A percentile compares a stretch with the other conserved stretches of the same genome.
These are phyloP conservation scores for Puccinia polysora DNA, from an alignment of 1,284 basidiomycete species.

Conservation along the genomic window DNA sequence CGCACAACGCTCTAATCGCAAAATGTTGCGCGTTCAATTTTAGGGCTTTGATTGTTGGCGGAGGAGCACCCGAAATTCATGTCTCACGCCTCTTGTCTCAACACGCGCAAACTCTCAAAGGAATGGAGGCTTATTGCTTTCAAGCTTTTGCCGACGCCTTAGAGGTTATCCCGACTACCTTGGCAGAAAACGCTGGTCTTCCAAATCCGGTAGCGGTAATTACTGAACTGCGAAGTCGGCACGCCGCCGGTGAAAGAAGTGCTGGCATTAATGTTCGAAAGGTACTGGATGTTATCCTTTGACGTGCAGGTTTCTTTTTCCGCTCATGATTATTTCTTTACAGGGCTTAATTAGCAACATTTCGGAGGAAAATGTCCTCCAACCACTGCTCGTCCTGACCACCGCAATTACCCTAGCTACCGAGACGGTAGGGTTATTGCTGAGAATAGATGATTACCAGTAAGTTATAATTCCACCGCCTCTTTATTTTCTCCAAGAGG, in stretches of 20 bases:
- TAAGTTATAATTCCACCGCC: conserved; percentile 46
- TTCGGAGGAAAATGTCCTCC: conserved; percentile 92
- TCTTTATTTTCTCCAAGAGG: conserved; percentile 44
- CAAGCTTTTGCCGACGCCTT: conserved; percentile 96
- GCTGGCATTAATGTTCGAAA: conserved; percentile 98
- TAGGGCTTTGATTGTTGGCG: conserved; percentile 91
- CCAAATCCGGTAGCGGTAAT: conserved; percentile 93
- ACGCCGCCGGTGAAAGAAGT: conserved; percentile 86
- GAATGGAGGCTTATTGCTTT: conserved; percentile 99
- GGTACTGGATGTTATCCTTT: conserved; percentile 58
- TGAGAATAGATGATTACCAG: conserved; percentile 91
- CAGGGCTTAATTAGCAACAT: conserved; percentile 95
- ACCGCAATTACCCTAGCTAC: conserved; percentile 92
- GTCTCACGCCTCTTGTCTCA: conserved; percentile 89
- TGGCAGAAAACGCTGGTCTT: conserved; percentile 96
- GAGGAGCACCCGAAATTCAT: conserved; percentile 97
- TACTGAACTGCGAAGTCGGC: conserved; percentile 92
- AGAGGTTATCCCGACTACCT: conserved; percentile 94
- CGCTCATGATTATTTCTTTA: conserved; percentile 15
- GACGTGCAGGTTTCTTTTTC: conserved; percentile 2
- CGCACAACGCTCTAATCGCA: too few relatives aligned
- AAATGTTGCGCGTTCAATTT: background rate
- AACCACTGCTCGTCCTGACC: conserved; percentile 90
- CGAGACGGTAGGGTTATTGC: conserved; percentile 90
- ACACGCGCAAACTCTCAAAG: conserved; percentile 87